A percentile compares a stretch with the other conserved stretches of the same genome.
These are phyloP conservation scores for Dactylellina cionopaga DNA, from an alignment of 2,329 filamentous ascomycete species.

Conservation along the genomic window DNA sequence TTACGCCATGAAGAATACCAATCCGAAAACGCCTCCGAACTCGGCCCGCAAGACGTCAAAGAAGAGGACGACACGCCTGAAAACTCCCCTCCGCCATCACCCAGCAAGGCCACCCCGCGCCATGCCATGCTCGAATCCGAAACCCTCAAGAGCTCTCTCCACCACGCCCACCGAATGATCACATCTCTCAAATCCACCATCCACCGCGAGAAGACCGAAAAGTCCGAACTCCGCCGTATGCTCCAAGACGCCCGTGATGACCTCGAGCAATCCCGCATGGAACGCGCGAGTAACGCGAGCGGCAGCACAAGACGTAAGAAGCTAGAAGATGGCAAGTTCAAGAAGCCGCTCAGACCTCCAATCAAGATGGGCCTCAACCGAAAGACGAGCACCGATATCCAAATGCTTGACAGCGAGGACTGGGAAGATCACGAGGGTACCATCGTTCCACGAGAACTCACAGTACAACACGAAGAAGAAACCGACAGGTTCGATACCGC, in stretches of 20 bases:
- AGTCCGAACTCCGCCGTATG: conserved; percentile 93
- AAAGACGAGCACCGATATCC: conserved; percentile 78
- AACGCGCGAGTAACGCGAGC: conserved; percentile 63
- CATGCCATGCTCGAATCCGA: conserved; percentile 94
- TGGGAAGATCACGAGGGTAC: conserved; percentile 66
- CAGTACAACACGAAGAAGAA: conserved; percentile 63
- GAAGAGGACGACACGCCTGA: conserved; percentile 79
- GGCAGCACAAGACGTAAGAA: conserved; percentile 72
- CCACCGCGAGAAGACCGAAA: conserved; percentile 98
- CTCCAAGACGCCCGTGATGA: conserved; percentile 95
- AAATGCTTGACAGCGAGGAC: conserved; percentile 79
- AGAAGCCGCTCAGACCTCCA: conserved; percentile 76
- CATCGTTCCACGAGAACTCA: conserved; percentile 4
- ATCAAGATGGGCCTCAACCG: conserved; percentile 79
- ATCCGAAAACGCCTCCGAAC: conserved; percentile 68
- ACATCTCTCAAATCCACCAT: conserved; percentile 94
- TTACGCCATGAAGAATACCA: conserved; percentile 74
- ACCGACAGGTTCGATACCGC: conserved; percentile 82
- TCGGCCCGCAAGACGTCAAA: conserved; percentile 69
- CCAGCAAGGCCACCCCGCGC: conserved; percentile 87
- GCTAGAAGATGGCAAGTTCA: conserved; percentile 74
- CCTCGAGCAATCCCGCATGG: conserved; percentile 70
- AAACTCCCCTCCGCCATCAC: conserved; percentile 88
- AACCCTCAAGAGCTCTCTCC: conserved; percentile 90
- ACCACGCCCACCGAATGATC: conserved; percentile 95